Evolutionary conservation across 2,329 filamentous ascomycete genomes (phyloP), one percentile per base, ranked within the genome.

Genomic region (Penicillium aurantiogriseum): DNA sequence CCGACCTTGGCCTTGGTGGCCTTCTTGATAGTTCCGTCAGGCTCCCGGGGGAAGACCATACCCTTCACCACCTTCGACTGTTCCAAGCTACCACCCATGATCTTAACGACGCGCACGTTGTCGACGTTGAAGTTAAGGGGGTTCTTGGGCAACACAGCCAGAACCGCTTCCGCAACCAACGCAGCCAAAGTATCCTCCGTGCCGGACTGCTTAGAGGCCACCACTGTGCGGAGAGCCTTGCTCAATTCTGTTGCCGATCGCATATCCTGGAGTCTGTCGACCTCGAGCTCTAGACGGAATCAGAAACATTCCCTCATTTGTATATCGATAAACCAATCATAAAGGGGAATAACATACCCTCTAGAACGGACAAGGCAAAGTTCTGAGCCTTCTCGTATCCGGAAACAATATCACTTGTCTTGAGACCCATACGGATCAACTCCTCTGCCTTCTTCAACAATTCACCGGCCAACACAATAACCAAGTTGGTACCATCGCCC

Each of bases 91-190:
- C 94, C 93, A 68, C 94, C 94, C 93, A 99, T 97, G 71, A 99
- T 99, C 85, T 99, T 99, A 69, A 99, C 95, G 57, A 99, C 95
- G 59, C 94, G 90, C 69, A 99, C 88, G 77, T 99, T 99, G 82
- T 99, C 94, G 64, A 99, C 92, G 78, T 97, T 99, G 85, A 99
- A 99, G 80, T 95, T 92, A 74, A 84, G 79, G 23, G 94, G 90
- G 79, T 97, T 96, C 82, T 97, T 97, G 66, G 95, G 94, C 62
- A 99, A 84, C 21, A 99, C 92, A 44, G 91, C 87, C 56, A 97
- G 85, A 23, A 88, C 85, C 31, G 85, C 85, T 74, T 97, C 92
- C 45, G 95, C 88, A 63, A 99, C 92, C 69, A 97, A 84, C 53
- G 88, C 81, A 60, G 92, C 90, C 54, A 99, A 83, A 70, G 92